Base-by-base conservation (phyloP, 2,329 filamentous ascomycete species). In the Alternaria consortialis region DNA sequence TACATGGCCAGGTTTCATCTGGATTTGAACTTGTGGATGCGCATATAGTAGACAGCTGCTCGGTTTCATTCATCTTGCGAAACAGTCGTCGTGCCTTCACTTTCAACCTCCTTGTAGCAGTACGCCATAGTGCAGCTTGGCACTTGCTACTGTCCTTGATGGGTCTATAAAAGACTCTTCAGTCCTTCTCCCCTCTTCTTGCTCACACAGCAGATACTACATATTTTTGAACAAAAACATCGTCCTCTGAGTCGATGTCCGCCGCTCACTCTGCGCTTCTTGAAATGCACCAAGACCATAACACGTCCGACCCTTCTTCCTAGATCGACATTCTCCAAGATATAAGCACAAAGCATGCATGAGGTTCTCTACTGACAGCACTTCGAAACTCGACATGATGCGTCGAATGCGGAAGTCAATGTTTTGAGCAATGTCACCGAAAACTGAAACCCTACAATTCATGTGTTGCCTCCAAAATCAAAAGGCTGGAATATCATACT, bases 31-130 rank as follows among this genome's bases (percentile, higher is more conserved):
- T 20, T 5, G 2, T 6, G 7, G 3, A 2, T n/a, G 7, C 17
- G 2, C 1, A 1, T 20, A 34, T 25, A 34, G 8, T 9, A n/a
- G 3, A 25, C 2, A 1, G 13, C 13, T n/a, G 46, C 31, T 36
- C 2, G 6, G 0, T 34, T 9, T 1, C 5, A 0, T 8, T 32
- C 12, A 13, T 13, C 1, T 23, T 47, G 2, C 29, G 6, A 9
- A 34, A 3, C 5, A 5, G 7, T 6, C 13, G 8, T 9, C 17
- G 12, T 11, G 31, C 0, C 1, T 9, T 36, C 31, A 32, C n/a
- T 7, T 31, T 9, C 1, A 47, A n/a, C 5, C 0, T 2, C 0
- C 15, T 46, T n/a, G 15, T 7, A 3, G n/a, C 3, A 20, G 1
- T 31, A 13, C 0, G 27, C 20, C 17, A 20, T 23, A 20, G 7